Conservation (phyloP, 2,329 filamentous ascomycete genomes). For the Monosporascus sp. region DNA sequence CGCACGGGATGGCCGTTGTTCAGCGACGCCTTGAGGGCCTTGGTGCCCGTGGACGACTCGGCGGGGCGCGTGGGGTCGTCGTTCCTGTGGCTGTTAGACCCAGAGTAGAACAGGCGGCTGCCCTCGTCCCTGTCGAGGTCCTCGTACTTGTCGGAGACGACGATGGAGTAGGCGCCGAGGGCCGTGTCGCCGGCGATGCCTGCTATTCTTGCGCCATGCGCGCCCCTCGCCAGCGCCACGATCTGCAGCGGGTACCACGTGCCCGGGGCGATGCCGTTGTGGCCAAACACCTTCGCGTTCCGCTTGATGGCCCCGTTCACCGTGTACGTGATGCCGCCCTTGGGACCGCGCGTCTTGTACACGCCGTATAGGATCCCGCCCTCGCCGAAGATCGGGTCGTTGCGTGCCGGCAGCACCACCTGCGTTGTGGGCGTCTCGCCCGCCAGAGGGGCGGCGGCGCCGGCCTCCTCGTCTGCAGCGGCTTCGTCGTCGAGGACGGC, state of each 20-base stretch:
- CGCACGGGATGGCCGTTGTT: conserved; percentile 12
- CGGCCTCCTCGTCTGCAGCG: not conserved
- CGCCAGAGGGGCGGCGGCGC: not conserved
- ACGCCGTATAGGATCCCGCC: conserved; percentile 22
- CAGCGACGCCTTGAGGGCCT: conserved; percentile 16
- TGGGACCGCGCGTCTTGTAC: conserved; percentile 2
- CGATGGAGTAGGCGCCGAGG: conserved; percentile 21
- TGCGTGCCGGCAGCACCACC: conserved; percentile 7
- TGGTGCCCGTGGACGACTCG: conserved; percentile 12
- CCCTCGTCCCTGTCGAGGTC: conserved; percentile 13
- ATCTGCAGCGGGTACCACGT: conserved; percentile 21
- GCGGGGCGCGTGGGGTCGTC: conserved; percentile 6
- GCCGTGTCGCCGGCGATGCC: conserved; percentile 17
- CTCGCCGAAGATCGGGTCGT: conserved; percentile 17
- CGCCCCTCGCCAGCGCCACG: conserved; percentile 20
- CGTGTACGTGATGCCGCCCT: conserved; percentile 9
- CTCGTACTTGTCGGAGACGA: conserved; percentile 12
- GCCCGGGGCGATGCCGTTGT: conserved; percentile 19
- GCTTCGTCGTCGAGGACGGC: conserved; percentile 7
- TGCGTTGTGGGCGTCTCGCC: conserved; percentile 2
- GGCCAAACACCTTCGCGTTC: conserved; percentile 15
- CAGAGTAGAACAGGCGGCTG: conserved; percentile 13
- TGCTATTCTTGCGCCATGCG: conserved; percentile 16
- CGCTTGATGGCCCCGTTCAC: conserved; percentile 13
- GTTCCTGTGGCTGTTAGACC: conserved; percentile 12